phyloP scores from a whole-genome alignment of 345 rosid genomes.

The Turnera subulata region DNA sequence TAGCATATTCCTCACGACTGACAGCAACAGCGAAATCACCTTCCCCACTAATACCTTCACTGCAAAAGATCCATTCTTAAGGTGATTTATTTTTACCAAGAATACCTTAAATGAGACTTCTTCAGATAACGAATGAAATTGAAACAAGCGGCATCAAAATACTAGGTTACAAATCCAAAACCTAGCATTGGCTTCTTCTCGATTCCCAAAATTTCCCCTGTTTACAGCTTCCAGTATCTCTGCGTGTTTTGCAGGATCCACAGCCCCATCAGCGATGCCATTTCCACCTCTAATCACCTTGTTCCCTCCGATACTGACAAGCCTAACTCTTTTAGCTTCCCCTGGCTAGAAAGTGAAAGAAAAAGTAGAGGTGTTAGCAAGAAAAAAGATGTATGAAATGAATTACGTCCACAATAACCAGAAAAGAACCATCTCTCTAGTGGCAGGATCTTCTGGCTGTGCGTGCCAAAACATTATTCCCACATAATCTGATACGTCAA shows the following conservation, averaged over 20 bases:
- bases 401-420: no score
- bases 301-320: constrained; percentile 76
- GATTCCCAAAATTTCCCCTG: constrained; percentile 39
- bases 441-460: no score
- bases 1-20: constrained; percentile 68
- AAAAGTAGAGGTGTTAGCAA: constrained; percentile 14
- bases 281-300: constrained; percentile 85
- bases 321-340: constrained; percentile 67
- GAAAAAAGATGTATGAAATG: neutral
- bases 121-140: constrained; percentile 4
- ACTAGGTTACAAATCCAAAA: constrained; percentile 27
- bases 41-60: constrained; percentile 65
- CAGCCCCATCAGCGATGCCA: constrained; percentile 62
- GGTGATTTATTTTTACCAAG: neutral
- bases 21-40: constrained; percentile 47
- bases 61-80: constrained; percentile 34
- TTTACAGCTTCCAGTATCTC: constrained; percentile 44
- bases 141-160: constrained; percentile 16
- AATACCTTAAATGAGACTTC: constrained; percentile 1
- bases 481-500: no score
- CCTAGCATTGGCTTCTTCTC: constrained; percentile 68
- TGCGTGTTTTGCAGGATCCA: constrained; percentile 37
- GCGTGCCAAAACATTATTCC: no score
- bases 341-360: constrained; percentile 71
- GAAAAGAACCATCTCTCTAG: no score